Conservation (phyloP, 1,284 basidiomycete species). For the Ceratobasidium sp. region DNA sequence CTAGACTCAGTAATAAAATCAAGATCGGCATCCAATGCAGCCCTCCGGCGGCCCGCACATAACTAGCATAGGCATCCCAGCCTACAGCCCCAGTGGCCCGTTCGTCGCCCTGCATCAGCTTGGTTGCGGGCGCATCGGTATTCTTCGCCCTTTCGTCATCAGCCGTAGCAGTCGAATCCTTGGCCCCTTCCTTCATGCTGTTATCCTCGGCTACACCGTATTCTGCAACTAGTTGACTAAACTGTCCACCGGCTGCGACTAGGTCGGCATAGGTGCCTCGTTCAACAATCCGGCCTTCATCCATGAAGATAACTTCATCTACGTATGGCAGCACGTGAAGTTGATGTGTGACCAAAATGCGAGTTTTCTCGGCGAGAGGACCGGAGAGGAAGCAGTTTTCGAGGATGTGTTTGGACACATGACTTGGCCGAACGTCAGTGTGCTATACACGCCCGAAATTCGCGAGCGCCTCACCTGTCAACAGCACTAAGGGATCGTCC, state of each 20-base stretch:
- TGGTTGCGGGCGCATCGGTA: conserved; percentile 43
- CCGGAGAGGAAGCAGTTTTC: conserved; percentile 65
- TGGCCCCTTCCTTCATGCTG: conserved; percentile 47
- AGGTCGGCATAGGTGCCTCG: conserved; percentile 73
- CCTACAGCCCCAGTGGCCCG: conserved; percentile 61
- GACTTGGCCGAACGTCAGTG: conserved; percentile 40
- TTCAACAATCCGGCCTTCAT: conserved; percentile 77
- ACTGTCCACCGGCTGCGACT: conserved; percentile 58
- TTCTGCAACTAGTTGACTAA: conserved; percentile 67
- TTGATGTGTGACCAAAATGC: conserved; percentile 77
- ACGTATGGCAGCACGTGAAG: conserved; percentile 79
- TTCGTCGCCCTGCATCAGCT: conserved; percentile 63
- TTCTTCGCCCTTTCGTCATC: conserved; percentile 47
- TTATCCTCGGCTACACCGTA: conserved; percentile 56
- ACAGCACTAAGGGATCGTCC: conserved; percentile 77
- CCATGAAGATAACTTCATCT: conserved; percentile 73
- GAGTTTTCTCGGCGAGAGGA: conserved; percentile 55
- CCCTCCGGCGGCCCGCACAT: conserved; percentile 61
- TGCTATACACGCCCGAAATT: conserved; percentile 46
- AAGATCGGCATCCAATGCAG: conserved; percentile 53
- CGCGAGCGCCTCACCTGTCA: conserved; percentile 50
- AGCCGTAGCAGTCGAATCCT: conserved; percentile 35
- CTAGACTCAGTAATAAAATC: conserved; percentile 46
- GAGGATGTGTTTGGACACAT: conserved; percentile 66
- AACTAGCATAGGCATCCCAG: conserved; percentile 60